A percentile compares a stretch with the other conserved stretches of the same genome.
Conservation (phyloP, 805 yeast genomes). For the Hanseniaspora occidentalis region DNA sequence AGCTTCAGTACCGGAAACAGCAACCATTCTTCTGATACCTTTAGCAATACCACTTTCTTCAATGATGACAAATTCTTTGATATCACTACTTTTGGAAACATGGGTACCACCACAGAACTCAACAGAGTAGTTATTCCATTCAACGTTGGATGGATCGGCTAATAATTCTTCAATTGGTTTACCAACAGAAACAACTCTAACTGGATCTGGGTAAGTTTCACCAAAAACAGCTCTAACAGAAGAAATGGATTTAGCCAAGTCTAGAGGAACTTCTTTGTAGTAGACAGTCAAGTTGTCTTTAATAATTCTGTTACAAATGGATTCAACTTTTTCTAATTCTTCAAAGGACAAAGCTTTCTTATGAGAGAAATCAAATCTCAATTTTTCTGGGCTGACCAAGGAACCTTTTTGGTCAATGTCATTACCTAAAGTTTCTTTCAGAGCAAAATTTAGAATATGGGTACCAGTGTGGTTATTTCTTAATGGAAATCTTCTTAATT, state of each 20-base stretch:
- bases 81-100: slow-evolving; percentile 83
- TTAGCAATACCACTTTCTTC: slow-evolving; percentile 98
- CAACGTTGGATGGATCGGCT: slow-evolving; percentile 50
- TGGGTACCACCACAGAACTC: slow-evolving; percentile 99
- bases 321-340: slow-evolving; percentile 69
- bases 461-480: slow-evolving; percentile 98
- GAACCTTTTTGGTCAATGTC: slow-evolving; percentile 94
- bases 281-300: slow-evolving; percentile 60
- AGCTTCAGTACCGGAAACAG: slow-evolving; percentile 88
- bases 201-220: slow-evolving; percentile 98
- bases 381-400: slow-evolving; percentile 85
- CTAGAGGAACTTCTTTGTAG: slow-evolving; percentile 71
- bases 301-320: slow-evolving; percentile 58
- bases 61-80: slow-evolving; percentile 74
- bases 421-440: slow-evolving; percentile 77
- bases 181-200: slow-evolving; percentile 94
- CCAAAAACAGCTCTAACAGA: slow-evolving; percentile 98
- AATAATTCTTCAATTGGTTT: slow-evolving; percentile 74
- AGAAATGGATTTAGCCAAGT: slow-evolving; percentile 55
- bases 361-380: slow-evolving; percentile 93
- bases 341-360: slow-evolving; percentile 66
- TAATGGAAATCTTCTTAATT: slow-evolving; percentile 88
- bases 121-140: slow-evolving; percentile 71
- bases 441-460: slow-evolving; percentile 81
- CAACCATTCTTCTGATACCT: slow-evolving; percentile 96